Evolutionary conservation across 2,329 filamentous ascomycete species (phyloP), one percentile per base, ranked within the genome.

Genomic region (Cyphellophora attinorum): DNA sequence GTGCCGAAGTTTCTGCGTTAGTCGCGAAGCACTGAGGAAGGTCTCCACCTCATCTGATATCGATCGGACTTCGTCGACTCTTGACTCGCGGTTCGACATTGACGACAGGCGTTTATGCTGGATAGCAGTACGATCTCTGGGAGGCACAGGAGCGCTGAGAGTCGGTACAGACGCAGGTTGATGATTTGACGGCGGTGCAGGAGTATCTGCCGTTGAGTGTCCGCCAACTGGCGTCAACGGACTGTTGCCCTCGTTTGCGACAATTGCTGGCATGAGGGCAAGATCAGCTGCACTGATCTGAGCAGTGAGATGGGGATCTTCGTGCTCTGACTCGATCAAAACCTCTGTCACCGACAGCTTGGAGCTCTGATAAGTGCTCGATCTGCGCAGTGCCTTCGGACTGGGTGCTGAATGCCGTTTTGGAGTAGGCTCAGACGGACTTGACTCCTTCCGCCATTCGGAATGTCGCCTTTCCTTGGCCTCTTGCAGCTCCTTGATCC

Each of bases 1-100:
- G 57, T 95, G 85, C 14, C 71, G 70, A 33, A 96, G 85, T 59
- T 81, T 93, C 51, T 94, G 88, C 3, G 85, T 93, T 35, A 98
- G 61, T 5, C 88, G 77, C 0, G 85, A 79, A 8, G 85, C 85
- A 49, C 78, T 77, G 5, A 96, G 67, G 52, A 93, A 98, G 2
- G 79, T 76, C 37, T 86, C 77, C 1, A 98, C 86, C 1, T 85
- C 85, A 51, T 88, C 74, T 46, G 95, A 88, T 27, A 96, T 76
- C 1, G 88, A 93, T 58, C 95, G 88, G 5, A 80, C 72, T 38
- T 25, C 21, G 8, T 25, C 21, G 21, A n/a, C 21, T 25, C 27
- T 12, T 17, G 8, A 5, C 31, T 27, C 19, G 25, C 29, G 3
- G 31, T 15, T 16, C 29, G 27, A 6, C 29, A 10, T 17, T 31